phyloP scores from a whole-genome alignment of 2,329 filamentous ascomycete species.

The Bipolaris sorokiniana region DNA sequence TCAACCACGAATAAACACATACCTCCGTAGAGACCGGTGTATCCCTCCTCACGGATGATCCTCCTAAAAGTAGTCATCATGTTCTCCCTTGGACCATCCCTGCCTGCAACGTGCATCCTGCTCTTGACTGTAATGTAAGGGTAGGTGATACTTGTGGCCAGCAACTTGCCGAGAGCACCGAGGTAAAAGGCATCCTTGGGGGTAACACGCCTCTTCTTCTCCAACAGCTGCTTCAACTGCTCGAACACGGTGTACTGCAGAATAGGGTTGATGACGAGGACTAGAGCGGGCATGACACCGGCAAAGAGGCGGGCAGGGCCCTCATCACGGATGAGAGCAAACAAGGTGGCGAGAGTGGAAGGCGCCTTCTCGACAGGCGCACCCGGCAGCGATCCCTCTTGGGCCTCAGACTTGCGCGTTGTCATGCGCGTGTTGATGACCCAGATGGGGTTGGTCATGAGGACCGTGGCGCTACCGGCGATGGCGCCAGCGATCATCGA shows the following conservation, averaged over 20 bases:
- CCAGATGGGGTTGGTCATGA: conserved; percentile 99
- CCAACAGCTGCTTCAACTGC: conserved; percentile 91
- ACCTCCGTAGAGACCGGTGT: conserved; percentile 90
- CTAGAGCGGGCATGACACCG: conserved; percentile 88
- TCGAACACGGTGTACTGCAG: conserved; percentile 99
- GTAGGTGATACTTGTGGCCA: conserved; percentile 93
- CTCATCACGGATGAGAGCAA: conserved; percentile 81
- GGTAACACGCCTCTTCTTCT: conserved; percentile 77
- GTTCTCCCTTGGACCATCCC: conserved; percentile 77
- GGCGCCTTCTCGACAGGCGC: conserved; percentile 64
- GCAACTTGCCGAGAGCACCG: conserved; percentile 90
- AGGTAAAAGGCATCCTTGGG: conserved; percentile 88
- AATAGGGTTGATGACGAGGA: conserved; percentile 97
- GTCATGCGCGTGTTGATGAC: conserved; percentile 99
- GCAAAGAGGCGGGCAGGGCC: conserved; percentile 85
- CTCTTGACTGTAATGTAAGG: conserved; percentile 99
- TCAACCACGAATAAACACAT: conserved; percentile 36
- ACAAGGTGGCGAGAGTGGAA: conserved; percentile 79
- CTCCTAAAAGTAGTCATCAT: conserved; percentile 78
- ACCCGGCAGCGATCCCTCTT: conserved; percentile 49
- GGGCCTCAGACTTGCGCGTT: conserved; percentile 71
- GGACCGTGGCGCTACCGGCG: conserved; percentile 89
- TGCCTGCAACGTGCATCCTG: conserved; percentile 88
- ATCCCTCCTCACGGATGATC: conserved; percentile 90
- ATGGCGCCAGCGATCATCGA: conserved; percentile 94